phyloP scores from a whole-genome alignment of 371 early-diverging fungal species.

The Syncephalastrum contaminatum region DNA sequence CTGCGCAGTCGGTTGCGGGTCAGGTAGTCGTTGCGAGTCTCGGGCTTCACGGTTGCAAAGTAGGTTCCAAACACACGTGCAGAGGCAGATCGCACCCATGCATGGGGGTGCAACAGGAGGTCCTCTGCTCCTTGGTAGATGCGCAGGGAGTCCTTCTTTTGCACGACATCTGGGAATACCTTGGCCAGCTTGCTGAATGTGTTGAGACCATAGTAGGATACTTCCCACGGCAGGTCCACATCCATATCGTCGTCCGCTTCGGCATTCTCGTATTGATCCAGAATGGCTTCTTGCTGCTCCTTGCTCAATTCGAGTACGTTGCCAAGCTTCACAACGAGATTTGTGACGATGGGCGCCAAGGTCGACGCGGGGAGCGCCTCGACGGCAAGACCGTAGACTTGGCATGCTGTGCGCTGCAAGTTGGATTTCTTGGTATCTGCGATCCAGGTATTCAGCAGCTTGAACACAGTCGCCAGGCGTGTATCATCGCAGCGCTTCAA shows the following conservation, averaged over 20 bases:
- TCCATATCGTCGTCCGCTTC: constrained; percentile 54
- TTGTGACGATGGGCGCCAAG: constrained; percentile 37
- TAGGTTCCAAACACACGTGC: constrained; percentile 76
- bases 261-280: constrained; percentile 12
- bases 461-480: constrained; percentile 54
- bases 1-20: constrained; percentile 48
- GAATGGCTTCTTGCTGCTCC: constrained; percentile 24
- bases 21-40: constrained; percentile 51
- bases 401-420: constrained; percentile 75
- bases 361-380: constrained; percentile 67
- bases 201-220: constrained; percentile 78
- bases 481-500: constrained; percentile 58
- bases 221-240: constrained; percentile 74
- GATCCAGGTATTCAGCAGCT: constrained; percentile 76
- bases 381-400: constrained; percentile 81
- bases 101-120: constrained; percentile 80
- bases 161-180: constrained; percentile 52
- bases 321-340: constrained; percentile 49
- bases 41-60: constrained; percentile 66
- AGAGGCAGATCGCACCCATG: constrained; percentile 82
- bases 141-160: constrained; percentile 34
- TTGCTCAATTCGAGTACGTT: constrained; percentile 33
- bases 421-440: constrained; percentile 51
- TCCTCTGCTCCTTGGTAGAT: constrained; percentile 62
- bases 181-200: constrained; percentile 70